These are phyloP conservation scores for Acacia acuminata DNA, from an alignment of 306 rosid genomes.

Conservation along the genomic window DNA sequence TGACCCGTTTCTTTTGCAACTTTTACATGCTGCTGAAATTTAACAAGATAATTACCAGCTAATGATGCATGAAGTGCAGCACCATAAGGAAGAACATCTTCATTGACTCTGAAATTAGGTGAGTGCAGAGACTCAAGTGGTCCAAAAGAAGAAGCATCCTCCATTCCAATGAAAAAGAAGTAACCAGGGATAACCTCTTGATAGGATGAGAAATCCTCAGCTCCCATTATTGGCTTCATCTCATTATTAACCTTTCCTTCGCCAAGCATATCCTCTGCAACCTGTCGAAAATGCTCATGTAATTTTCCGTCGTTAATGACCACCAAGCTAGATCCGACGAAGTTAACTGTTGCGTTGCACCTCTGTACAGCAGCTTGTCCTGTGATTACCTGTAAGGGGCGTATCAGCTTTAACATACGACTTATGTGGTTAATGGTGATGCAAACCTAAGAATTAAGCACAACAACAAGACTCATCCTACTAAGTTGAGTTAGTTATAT, in stretches of 20 bases:
- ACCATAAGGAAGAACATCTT: conserved; percentile 73
- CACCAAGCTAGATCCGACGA: conserved; percentile 45
- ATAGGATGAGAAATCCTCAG: conserved; percentile 82
- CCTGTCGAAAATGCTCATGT: conserved; percentile 56
- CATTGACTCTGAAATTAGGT: conserved; percentile 63
- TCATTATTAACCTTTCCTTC: conserved; percentile 48
- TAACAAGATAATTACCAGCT: conserved; percentile 61
- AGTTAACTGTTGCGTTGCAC: conserved; percentile 79
- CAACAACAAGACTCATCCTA: too few species aligned
- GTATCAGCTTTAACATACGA: neutral
- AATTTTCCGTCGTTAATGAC: conserved; percentile 55
- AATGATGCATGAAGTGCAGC: conserved; percentile 92
- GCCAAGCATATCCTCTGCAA: conserved; percentile 71
- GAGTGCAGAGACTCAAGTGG: conserved; percentile 46
- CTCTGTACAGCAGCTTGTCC: conserved; percentile 88
- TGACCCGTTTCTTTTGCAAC: conserved; percentile 26
- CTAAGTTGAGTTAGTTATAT: too few species aligned
- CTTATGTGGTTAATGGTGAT: neutral
- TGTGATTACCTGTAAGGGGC: conserved; percentile 53
- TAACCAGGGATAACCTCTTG: conserved; percentile 79
- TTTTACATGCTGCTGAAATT: conserved; percentile 36
- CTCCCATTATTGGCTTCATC: conserved; percentile 57
- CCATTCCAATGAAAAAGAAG: conserved; percentile 67
- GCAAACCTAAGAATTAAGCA: neutral
- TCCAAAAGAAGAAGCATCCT: conserved; percentile 36